These are phyloP conservation scores for Camptophora hylomeconis DNA, from an alignment of 2,329 filamentous ascomycete species.

Conservation along the genomic window DNA sequence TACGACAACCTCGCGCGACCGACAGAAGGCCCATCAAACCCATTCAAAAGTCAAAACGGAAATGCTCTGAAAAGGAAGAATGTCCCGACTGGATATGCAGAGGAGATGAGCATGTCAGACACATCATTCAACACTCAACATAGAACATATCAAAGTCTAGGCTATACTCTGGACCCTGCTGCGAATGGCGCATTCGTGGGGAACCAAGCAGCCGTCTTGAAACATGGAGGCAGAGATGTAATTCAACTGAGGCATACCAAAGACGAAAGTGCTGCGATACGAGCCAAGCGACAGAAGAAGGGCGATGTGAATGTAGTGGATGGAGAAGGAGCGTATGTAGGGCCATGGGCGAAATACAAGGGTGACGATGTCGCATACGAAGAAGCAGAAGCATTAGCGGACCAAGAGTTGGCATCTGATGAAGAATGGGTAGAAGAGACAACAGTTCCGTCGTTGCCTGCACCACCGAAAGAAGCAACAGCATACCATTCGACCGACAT, in stretches of 20 bases:
- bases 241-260: slow-evolving; percentile 49
- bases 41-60: slow-evolving; percentile 51
- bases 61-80: slow-evolving; percentile 62
- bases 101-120: slow-evolving; percentile 82
- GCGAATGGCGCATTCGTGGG: slow-evolving; percentile 33
- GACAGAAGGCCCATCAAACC: slow-evolving; percentile 57
- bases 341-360: slow-evolving; percentile 83
- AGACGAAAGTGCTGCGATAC: slow-evolving; percentile 53
- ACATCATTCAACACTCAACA: slow-evolving; percentile 81
- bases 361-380: slow-evolving; percentile 59
- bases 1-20: slow-evolving; percentile 59
- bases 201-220: slow-evolving; percentile 31
- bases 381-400: slow-evolving; percentile 53
- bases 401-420: slow-evolving; percentile 60
- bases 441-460: slow-evolving; percentile 37
- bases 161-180: slow-evolving; percentile 38
- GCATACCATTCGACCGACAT: slow-evolving; percentile 39
- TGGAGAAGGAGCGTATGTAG: slow-evolving; percentile 77
- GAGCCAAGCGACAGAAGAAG: slow-evolving; percentile 69
- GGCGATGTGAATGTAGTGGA: slow-evolving; percentile 75
- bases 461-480: slow-evolving; percentile 38
- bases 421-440: slow-evolving; percentile 72
- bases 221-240: slow-evolving; percentile 38
- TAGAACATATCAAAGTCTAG: slow-evolving; percentile 59
- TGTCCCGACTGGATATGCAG: slow-evolving; percentile 69